Conservation (phyloP, 2,329 filamentous ascomycete genomes). For the Neofusicoccum kwambonambiense region DNA sequence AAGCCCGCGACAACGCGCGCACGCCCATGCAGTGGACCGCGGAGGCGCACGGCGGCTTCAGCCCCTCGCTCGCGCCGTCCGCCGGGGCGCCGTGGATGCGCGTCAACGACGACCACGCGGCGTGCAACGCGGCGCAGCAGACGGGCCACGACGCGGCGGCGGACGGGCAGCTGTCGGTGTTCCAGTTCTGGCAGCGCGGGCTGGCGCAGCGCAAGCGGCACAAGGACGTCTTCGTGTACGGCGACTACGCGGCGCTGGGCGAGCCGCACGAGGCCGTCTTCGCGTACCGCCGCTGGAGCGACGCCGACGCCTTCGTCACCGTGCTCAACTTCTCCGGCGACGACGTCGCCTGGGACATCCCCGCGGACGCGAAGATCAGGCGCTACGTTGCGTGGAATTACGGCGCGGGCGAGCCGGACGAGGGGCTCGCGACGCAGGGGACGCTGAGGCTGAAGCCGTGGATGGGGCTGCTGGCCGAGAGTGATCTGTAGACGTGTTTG, state of each 20-base stretch:
- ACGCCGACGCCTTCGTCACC: conserved; percentile 28
- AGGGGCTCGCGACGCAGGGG: conserved; percentile 23
- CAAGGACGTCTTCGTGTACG: conserved; percentile 61
- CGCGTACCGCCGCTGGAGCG: conserved; percentile 33
- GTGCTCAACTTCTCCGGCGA: conserved; percentile 36
- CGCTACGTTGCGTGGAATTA: conserved; percentile 41
- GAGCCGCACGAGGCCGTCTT: conserved; percentile 31
- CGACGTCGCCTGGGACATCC: conserved; percentile 29
- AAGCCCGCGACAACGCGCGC: conserved; percentile 65
- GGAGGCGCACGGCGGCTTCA: conserved; percentile 60
- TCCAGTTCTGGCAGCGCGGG: conserved; percentile 61
- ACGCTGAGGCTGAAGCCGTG: conserved; percentile 32
- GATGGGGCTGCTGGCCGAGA: conserved; percentile 33
- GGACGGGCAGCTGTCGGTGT: conserved; percentile 43
- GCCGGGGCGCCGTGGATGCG: conserved; percentile 59
- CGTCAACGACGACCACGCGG: conserved; percentile 53
- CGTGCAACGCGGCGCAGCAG: conserved; percentile 60
- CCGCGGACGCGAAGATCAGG: conserved; percentile 28
- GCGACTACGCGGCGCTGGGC: conserved; percentile 55
- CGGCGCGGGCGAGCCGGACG: neutral
- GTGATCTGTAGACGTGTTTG: conserved; percentile 9
- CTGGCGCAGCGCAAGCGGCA: conserved; percentile 56
- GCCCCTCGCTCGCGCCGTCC: conserved; percentile 40
- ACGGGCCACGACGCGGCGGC: conserved; percentile 16
- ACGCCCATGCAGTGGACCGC: conserved; percentile 66